Evolutionary conservation across 208 protist genomes (phyloP).

Genomic region (Lotmaria passim): DNA sequence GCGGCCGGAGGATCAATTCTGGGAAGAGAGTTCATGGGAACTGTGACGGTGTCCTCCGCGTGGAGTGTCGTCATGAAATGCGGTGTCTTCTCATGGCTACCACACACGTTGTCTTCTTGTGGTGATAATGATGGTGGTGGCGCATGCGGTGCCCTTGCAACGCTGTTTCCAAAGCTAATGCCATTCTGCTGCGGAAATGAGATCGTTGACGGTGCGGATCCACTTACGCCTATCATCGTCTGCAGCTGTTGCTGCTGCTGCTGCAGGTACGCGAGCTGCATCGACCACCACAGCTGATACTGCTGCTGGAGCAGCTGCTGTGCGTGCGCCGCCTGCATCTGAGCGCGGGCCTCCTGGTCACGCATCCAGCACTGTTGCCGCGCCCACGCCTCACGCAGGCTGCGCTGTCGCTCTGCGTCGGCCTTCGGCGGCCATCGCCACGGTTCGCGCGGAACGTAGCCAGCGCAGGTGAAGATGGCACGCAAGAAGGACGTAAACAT

Average conservation of each 20-base stretch:
- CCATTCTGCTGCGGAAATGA: no score
- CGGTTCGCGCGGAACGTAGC: conserved; percentile 34
- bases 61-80: no score
- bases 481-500: conserved; percentile 26
- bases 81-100: no score
- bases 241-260: conserved; percentile 1
- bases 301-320: conserved; percentile 2
- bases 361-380: conserved; percentile 4
- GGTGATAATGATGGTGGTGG: no score
- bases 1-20: no score
- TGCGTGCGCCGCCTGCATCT: conserved; percentile 1
- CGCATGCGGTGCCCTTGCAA: no score
- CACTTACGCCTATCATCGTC: not conserved
- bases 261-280: conserved; percentile 4
- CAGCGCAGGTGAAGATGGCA: conserved; percentile 32
- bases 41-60: no score
- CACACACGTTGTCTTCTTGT: no score
- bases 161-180: no score
- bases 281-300: not conserved
- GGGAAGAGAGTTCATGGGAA: no score
- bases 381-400: conserved; percentile 5
- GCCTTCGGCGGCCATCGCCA: conserved; percentile 26
- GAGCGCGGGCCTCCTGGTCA: not conserved
- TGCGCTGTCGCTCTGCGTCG: conserved; percentile 13
- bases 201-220: not conserved